Percentiles rank a stretch among this genome's conserved stretches.
Evolutionary conservation across 495 filamentous ascomycete species (phyloP).

Genomic region (Penicillium cinerascens): DNA sequence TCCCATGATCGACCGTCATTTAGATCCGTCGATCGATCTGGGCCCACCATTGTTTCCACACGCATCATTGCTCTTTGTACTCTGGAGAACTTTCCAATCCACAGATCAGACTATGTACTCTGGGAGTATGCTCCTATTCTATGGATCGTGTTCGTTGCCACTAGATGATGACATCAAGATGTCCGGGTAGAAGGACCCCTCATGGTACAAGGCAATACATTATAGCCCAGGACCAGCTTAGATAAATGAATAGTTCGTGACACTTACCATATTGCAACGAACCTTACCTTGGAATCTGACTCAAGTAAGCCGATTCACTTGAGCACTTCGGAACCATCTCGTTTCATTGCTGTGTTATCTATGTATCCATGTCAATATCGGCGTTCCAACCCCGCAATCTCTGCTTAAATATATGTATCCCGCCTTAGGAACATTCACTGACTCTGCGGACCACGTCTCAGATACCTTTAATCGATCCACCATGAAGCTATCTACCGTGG

Average conservation of each 20-base stretch:
- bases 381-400: too few species aligned
- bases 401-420: too few species aligned
- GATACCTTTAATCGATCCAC: too few species aligned
- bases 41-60: neutral
- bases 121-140: too few species aligned
- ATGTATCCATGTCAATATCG: too few species aligned
- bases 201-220: neutral
- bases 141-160: neutral
- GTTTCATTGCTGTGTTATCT: too few species aligned
- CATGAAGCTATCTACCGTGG: too few species aligned
- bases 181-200: neutral
- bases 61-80: neutral
- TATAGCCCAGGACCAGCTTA: neutral
- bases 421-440: neutral
- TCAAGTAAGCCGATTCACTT: neutral
- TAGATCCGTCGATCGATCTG: constrained; percentile 1
- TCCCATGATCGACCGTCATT: neutral
- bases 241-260: neutral
- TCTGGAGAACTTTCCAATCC: neutral
- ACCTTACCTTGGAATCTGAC: neutral
- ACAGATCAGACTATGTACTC: neutral
- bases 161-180: neutral
- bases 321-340: neutral
- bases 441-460: neutral
- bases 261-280: neutral